A percentile compares a stretch with the other conserved stretches of the same genome.
Evolutionary conservation across 192 early-diverging fungal species (phyloP).

Genomic region (Podila verticillata): DNA sequence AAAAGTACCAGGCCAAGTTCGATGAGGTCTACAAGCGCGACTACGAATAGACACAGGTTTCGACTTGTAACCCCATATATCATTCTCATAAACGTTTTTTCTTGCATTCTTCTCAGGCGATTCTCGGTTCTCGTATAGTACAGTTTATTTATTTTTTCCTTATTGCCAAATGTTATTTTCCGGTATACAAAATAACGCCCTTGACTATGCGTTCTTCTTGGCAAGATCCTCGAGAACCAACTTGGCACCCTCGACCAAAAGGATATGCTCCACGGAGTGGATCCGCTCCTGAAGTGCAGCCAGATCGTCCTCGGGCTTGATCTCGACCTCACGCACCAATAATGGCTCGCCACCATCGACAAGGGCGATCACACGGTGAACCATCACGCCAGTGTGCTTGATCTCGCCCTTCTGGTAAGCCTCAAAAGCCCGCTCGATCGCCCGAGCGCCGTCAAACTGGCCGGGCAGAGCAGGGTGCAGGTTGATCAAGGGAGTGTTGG

Average conservation of each 20-base stretch:
- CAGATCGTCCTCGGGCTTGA: conserved; percentile 79
- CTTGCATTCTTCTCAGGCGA: background rate
- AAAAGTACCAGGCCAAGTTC: conserved; percentile 68
- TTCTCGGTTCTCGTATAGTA: too few relatives aligned
- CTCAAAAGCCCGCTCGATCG: conserved; percentile 94
- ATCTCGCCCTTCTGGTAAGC: conserved; percentile 84
- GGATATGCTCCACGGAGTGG: conserved; percentile 86
- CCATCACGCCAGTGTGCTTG: conserved; percentile 83
- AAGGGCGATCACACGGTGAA: conserved; percentile 95
- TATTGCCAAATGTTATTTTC: background rate
- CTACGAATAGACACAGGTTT: conserved; percentile 51
- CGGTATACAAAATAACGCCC: background rate
- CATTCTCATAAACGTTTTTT: conserved; percentile 1
- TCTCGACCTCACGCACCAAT: conserved; percentile 79
- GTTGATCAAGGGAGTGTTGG: conserved; percentile 83
- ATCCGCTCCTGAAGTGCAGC: conserved; percentile 88
- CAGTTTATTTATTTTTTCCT: background rate
- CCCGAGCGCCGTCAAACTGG: conserved; percentile 95
- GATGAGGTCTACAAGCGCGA: conserved; percentile 73
- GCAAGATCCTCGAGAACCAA: conserved; percentile 56
- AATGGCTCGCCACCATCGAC: conserved; percentile 97
- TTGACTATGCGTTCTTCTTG: background rate
- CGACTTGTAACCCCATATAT: background rate
- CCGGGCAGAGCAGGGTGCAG: conserved; percentile 97
- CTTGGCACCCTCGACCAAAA: conserved; percentile 84